Conservation (phyloP, 73 alveolate genomes). For the Paramecium bursaria region DNA sequence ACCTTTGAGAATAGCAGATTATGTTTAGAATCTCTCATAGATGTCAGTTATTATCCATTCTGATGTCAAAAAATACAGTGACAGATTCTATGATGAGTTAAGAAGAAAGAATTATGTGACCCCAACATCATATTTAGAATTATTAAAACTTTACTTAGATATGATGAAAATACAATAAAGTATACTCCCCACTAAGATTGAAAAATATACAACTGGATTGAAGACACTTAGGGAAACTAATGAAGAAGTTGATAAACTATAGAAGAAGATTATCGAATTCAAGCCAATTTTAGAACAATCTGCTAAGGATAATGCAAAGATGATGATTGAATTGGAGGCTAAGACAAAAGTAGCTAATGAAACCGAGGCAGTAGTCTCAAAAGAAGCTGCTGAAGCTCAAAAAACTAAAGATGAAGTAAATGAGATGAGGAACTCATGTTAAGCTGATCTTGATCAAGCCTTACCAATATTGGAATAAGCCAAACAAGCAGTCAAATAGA, state of each 20-base stretch:
- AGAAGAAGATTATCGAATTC: conserved; percentile 88
- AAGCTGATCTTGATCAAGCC: conserved; percentile 95
- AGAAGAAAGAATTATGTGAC: conserved; percentile 98
- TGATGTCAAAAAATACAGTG: conserved; percentile 84
- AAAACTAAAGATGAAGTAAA: conserved; percentile 82
- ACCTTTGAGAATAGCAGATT: conserved; percentile 78
- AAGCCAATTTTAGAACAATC: conserved; percentile 92
- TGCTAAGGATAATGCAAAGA: conserved; percentile 92
- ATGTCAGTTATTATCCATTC: conserved; percentile 96
- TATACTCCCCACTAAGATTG: conserved; percentile 94
- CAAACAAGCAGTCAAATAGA: conserved; percentile 94
- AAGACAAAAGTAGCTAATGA: conserved; percentile 93
- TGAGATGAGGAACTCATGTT: conserved; percentile 91
- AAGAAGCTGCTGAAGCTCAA: conserved; percentile 95
- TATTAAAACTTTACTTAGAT: conserved; percentile 96
- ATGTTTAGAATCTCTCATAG: conserved; percentile 76
- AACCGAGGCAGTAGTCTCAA: conserved; percentile 88
- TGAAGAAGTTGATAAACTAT: conserved; percentile 95
- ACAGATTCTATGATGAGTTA: conserved; percentile 90
- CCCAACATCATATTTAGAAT: conserved; percentile 99
- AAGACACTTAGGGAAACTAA: conserved; percentile 97
- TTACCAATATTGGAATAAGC: conserved; percentile 98
- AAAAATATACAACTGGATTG: conserved; percentile 94
- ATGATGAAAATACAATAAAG: conserved; percentile 92
- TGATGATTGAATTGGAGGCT: conserved; percentile 93